Conservation (phyloP, 352 stramenopile species). For the Globisporangium carolinianum region DNA sequence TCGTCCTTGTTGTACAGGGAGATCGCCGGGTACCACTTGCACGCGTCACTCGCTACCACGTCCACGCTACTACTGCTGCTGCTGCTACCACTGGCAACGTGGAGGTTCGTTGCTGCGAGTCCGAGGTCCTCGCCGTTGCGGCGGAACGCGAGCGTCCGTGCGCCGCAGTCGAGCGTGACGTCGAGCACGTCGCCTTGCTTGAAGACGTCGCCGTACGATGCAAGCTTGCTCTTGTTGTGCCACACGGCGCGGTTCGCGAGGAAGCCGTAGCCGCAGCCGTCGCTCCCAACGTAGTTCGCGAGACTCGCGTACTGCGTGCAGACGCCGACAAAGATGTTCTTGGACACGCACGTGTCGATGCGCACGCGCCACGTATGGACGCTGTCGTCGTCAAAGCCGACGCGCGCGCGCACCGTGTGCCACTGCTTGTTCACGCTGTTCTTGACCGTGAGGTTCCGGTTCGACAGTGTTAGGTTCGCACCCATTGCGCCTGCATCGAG, state of each 20-base stretch:
- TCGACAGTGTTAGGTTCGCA: slow-evolving; percentile 71
- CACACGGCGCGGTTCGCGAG: slow-evolving; percentile 89
- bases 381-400: slow-evolving; percentile 65
- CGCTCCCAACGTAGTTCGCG: slow-evolving; percentile 89
- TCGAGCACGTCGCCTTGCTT: slow-evolving; percentile 85
- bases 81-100: slow-evolving; percentile 12
- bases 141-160: slow-evolving; percentile 76
- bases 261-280: slow-evolving; percentile 85
- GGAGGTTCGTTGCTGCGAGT: slow-evolving; percentile 70
- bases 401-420: slow-evolving; percentile 69
- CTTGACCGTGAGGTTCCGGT: slow-evolving; percentile 72
- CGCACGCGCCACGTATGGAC: slow-evolving; percentile 86
- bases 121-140: slow-evolving; percentile 85
- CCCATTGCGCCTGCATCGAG: slow-evolving; percentile 53
- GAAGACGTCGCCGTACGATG: slow-evolving; percentile 89
- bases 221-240: slow-evolving; percentile 89
- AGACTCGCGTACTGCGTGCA: slow-evolving; percentile 58
- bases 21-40: slow-evolving; percentile 83
- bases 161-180: slow-evolving; percentile 78
- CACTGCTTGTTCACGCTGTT: slow-evolving; percentile 89
- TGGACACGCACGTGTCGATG: slow-evolving; percentile 84
- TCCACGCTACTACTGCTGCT: neutral
- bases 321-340: slow-evolving; percentile 91
- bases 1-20: slow-evolving; percentile 92
- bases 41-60: slow-evolving; percentile 9